Evolutionary conservation across 345 rosid species (phyloP), one percentile per base, ranked within the genome.

Genomic region (Microcos paniculata): DNA sequence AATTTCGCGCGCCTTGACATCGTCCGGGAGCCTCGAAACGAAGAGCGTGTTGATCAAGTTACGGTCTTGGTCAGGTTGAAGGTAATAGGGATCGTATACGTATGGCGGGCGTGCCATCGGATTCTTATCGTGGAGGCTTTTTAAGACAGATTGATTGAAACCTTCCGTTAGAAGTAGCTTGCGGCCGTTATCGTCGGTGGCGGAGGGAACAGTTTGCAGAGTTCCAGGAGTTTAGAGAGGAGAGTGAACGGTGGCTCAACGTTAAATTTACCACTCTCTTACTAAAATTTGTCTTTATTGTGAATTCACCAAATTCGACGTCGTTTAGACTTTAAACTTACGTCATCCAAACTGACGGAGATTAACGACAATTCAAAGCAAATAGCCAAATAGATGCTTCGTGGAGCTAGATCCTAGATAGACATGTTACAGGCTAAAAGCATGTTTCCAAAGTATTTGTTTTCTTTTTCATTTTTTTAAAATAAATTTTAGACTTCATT

Each of bases 1-100:
- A 79, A 94, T 92, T 84, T 91, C 98, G 16, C 98, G 95, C 11
- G 93, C 89, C 85, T 86, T 92, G 19, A 92, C 91, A 76, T 94
- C 97, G 80, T 92, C 89, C 40, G 98, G 98, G 3, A 92, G 91
- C 6, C 98, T 95, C 43, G 97, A 90, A 70, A 94, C 84, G 79
- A 94, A 92, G 55, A 94, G 88, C 1, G 97, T 92, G 80, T 87
- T 91, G 46, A 94, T 85, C 15, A 82, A 87, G 76, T 81, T 81
- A 46, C 83, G 75, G 62, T 86, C 86, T 74, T 63, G 35, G 26
- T 76, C 73, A 61, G 78, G 88, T 11, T 74, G 88, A 26, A 77
- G 83, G 80, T 78, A 88, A 83, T 84, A 89, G 9, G 94, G 91
- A 76, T 89, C 94, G 84, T 81, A 90, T 9, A 88, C 93, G 84